These are phyloP conservation scores for Fusarium dimerum DNA, from an alignment of 2,329 filamentous ascomycete genomes.

Conservation along the genomic window DNA sequence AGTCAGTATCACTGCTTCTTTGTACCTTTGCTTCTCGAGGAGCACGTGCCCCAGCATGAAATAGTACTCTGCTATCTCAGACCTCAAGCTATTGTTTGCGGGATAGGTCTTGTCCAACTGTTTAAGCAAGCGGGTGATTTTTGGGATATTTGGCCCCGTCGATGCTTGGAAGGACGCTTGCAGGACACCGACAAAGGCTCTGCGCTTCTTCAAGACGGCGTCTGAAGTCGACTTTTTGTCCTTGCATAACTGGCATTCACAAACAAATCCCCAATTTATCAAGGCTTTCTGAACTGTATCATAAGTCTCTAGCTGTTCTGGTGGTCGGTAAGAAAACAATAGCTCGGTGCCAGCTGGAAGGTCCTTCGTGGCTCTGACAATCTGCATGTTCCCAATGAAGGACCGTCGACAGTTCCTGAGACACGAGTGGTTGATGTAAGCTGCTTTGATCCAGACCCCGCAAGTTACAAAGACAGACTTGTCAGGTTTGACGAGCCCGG, in stretches of 20 bases:
- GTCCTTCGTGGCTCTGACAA: constrained; percentile 48
- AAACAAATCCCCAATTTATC: constrained; percentile 43
- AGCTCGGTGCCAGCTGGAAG: constrained; percentile 48
- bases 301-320: constrained; percentile 30
- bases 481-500: not conserved
- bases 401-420: constrained; percentile 44
- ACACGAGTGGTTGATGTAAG: constrained; percentile 56
- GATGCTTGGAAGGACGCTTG: constrained; percentile 1
- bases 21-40: fast-evolving
- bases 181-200: constrained; percentile 9
- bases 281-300: constrained; percentile 30
- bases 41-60: not conserved
- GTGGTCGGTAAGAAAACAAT: constrained; percentile 38
- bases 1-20: not conserved
- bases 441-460: constrained; percentile 51
- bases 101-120: constrained; percentile 25
- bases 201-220: constrained; percentile 14
- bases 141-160: not conserved
- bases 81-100: not conserved
- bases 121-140: constrained; percentile 15
- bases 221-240: constrained; percentile 24
- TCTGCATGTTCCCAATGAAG: constrained; percentile 57
- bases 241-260: constrained; percentile 42
- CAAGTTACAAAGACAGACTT: constrained; percentile 7
- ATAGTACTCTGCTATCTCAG: constrained; percentile 3